These are phyloP conservation scores for Sparassis latifolia DNA, from an alignment of 1,284 basidiomycete genomes.

Conservation along the genomic window DNA sequence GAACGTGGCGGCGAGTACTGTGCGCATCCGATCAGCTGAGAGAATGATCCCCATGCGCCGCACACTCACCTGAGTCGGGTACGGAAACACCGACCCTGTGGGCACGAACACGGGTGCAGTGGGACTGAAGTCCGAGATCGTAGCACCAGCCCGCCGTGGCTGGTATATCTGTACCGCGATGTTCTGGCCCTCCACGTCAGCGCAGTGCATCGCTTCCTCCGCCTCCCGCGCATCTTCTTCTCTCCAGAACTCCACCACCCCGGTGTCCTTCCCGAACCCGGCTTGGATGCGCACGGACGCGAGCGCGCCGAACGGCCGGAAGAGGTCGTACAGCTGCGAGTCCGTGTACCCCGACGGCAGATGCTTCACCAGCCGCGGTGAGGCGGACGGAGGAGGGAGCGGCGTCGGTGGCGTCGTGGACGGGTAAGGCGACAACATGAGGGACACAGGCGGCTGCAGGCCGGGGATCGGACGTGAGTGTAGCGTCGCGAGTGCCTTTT, in stretches of 20 bases:
- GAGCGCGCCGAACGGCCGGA: constrained; percentile 67
- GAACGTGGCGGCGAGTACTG: constrained; percentile 60
- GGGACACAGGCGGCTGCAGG: constrained; percentile 44
- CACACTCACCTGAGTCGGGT: constrained; percentile 40
- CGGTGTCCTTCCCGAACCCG: constrained; percentile 64
- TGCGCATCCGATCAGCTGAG: too few relatives aligned
- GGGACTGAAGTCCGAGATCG: constrained; percentile 58
- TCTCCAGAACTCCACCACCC: constrained; percentile 81
- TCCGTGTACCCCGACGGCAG: constrained; percentile 63
- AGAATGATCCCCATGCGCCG: constrained; percentile 1
- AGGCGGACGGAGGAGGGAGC: constrained; percentile 65
- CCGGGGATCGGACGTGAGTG: constrained; percentile 65
- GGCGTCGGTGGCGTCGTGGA: constrained; percentile 63
- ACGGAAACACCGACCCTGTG: constrained; percentile 49
- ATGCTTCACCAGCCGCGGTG: constrained; percentile 73
- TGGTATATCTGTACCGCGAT: constrained; percentile 77
- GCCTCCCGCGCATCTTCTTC: constrained; percentile 79
- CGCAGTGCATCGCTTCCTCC: constrained; percentile 75
- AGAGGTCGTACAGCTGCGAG: constrained; percentile 72
- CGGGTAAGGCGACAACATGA: constrained; percentile 71
- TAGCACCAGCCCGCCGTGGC: constrained; percentile 45
- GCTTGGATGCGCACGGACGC: constrained; percentile 67
- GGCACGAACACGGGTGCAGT: constrained; percentile 73
- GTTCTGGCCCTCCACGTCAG: constrained; percentile 72
- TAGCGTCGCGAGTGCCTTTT: constrained; percentile 81